Conservation (phyloP, 106 monocot genomes). For the Platanthera guangdongensis region DNA sequence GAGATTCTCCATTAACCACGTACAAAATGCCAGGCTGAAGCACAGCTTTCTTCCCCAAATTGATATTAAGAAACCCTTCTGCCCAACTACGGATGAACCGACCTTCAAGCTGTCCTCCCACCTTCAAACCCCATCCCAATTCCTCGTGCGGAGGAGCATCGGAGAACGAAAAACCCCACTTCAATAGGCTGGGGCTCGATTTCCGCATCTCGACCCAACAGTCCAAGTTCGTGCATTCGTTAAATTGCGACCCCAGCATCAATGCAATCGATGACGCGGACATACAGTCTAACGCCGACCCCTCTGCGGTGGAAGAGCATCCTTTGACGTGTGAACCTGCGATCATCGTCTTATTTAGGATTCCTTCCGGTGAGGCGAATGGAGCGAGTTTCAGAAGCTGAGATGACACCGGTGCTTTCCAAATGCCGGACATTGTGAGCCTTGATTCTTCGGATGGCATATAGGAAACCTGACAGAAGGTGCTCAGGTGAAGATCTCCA, state of each 20-base stretch:
- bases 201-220: constrained; percentile 72
- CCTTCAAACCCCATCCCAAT: constrained; percentile 72
- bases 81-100: constrained; percentile 22
- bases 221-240: constrained; percentile 34
- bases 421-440: constrained; percentile 44
- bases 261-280: constrained; percentile 43
- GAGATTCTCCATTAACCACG: constrained; percentile 31
- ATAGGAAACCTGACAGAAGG: constrained; percentile 51
- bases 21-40: constrained; percentile 66
- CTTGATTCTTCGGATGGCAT: constrained; percentile 45
- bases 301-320: constrained; percentile 3
- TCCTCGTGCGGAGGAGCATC: constrained; percentile 77
- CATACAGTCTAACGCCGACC: constrained; percentile 1
- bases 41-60: constrained; percentile 38
- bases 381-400: constrained; percentile 24
- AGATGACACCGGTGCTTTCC: constrained; percentile 27
- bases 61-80: constrained; percentile 67
- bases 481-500: constrained; percentile 17
- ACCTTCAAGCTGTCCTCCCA: constrained; percentile 32
- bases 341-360: constrained; percentile 2
- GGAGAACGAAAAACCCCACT: constrained; percentile 51
- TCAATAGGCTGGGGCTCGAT: constrained; percentile 13
- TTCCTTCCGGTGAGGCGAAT: constrained; percentile 29
- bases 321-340: neutral
- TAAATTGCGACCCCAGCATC: constrained; percentile 52